Base-by-base conservation (phyloP, 2,329 filamentous ascomycete genomes). In the Ophiostoma ulmi region DNA sequence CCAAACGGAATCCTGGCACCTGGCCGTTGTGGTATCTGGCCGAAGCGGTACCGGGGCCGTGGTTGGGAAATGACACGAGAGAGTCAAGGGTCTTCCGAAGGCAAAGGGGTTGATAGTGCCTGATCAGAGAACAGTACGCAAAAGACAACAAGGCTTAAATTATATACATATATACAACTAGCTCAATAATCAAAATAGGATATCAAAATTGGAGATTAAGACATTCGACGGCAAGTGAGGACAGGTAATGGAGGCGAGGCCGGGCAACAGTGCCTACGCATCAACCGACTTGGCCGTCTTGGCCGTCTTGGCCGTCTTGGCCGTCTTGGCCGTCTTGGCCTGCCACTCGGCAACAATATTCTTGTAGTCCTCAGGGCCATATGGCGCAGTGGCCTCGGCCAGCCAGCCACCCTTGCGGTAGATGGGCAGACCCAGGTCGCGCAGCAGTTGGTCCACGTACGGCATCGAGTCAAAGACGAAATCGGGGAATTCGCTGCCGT, bases 391-490 rank as follows among this genome's bases (percentile, higher is more conserved):
- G 39, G 85, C 80, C 75, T 89, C 87, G 0, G 79, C 79, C 69
- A 83, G 75, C 75, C 79, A 81, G 0, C 85, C 83, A 70, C 82
- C 78, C 80, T 90, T 90, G 44, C 87, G 80, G 73, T 85, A 81
- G 17, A 80, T 80, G 22, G 83, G 80, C 70, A 93, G 78, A 0
- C 87, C 90, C 70, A 94, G 75, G 77, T 94, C 91, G 5, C 80
- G 79, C 72, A 91, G 77, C 76, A 94, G 77, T 75, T 89, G 75
- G 78, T 94, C 91, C 22, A 92, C 77, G 72, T 93, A 95, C 4
- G 90, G 90, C 70, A 94, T 77, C 0, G 85, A 85, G 77, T 95
- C 92, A 76, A 94, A 94, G 22, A 91, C 88, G 74, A 93, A 89
- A 77, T 92, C 90, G 0, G 89, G 89, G 71, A 85, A 82, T 76